Base-by-base conservation (phyloP, 495 filamentous ascomycete genomes). In the Penicillium turbatum region DNA sequence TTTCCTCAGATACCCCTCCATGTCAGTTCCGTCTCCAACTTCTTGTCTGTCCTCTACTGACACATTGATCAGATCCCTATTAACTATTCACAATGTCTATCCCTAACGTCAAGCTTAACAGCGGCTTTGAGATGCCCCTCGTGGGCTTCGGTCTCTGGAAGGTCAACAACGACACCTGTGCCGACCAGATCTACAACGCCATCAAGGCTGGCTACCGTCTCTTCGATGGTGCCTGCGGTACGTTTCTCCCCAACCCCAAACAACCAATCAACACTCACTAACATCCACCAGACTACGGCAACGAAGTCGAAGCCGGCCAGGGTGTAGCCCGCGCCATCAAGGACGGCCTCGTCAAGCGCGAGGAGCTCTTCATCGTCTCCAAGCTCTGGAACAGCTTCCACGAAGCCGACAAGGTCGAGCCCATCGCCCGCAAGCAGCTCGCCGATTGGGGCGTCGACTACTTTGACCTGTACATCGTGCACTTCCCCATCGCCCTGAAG, bases 321-420 rank as follows among this genome's bases (percentile, higher is more conserved):
- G 90, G 90, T 54, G 81, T 96, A n/a, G 82, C 82, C 46, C 88
- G 88, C 62, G 90, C 90, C 59, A 91, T 96, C 72, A 79, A 85
- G 56, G 90, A 96, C 11, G 89, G 89, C 34, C 66, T 95, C 44
- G 89, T 93, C 61, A 92, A 85, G 75, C 87, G 90, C 53, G 79
- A 84, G 67, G 89, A 96, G 30, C 86, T 95, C 70, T 96, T 96
- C 82, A 82, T 96, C 66, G 88, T 90, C 50, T 89, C 87, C 63
- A 96, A 96, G 77, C 83, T 96, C 47, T 96, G 90, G 90, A 92
- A 92, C 77, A 84, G 81, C 65, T 93, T 89, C 80, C 88, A 92
- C 74, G 86, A 89, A 44, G 77, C 71, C 52, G 81, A 88, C 55
- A 77, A 78, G 54, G 88, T 91, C 53, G 84, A 85, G 73, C 84